phyloP scores from a whole-genome alignment of 306 rosid species.

The Herpetospermum pedunculosum region DNA sequence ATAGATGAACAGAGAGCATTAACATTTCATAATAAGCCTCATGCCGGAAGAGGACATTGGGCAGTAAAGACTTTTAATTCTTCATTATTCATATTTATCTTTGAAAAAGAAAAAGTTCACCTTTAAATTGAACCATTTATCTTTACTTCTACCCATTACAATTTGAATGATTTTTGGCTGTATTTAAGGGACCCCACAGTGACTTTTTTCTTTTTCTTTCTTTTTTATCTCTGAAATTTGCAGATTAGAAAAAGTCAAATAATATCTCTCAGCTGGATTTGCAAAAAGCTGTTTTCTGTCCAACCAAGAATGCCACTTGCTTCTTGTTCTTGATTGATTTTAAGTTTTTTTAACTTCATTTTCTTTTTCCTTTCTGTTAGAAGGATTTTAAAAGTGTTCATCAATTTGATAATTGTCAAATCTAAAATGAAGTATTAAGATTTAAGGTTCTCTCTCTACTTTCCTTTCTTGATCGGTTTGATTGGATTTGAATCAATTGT shows the following conservation, averaged over 20 bases:
- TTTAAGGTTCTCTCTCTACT: neutral
- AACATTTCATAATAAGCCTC: neutral
- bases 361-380: neutral
- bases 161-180: neutral
- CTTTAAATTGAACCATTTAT: neutral
- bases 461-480: neutral
- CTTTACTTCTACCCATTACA: neutral
- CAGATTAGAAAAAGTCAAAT: constrained; percentile 47
- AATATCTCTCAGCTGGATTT: constrained; percentile 21
- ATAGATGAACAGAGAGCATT: neutral
- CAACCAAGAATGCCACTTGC: constrained; percentile 15
- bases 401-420: neutral
- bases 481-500: neutral
- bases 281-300: constrained; percentile 61
- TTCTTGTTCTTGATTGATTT: neutral
- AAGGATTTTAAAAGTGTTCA: neutral
- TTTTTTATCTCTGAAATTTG: neutral
- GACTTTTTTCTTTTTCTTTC: neutral
- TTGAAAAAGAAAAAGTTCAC: neutral
- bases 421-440: neutral
- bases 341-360: neutral
- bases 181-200: neutral
- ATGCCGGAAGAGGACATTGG: neutral
- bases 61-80: neutral
- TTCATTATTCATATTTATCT: neutral